phyloP scores from a whole-genome alignment of 2,329 filamentous ascomycete genomes.

The Fusarium bulbicola region DNA sequence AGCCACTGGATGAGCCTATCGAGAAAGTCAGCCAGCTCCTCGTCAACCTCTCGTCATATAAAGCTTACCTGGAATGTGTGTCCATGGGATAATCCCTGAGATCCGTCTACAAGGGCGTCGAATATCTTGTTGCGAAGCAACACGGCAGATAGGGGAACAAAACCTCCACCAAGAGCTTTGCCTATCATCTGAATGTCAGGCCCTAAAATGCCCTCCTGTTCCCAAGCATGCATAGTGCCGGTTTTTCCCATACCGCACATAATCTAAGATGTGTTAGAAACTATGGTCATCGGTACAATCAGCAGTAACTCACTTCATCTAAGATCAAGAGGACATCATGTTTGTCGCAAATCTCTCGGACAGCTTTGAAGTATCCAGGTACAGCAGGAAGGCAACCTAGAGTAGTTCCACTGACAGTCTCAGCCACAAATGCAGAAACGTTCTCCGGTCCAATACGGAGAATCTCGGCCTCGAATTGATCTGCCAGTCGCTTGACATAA shows the following conservation, averaged over 20 bases:
- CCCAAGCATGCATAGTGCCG: slow-evolving; percentile 35
- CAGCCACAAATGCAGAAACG: not conserved
- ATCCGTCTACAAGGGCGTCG: not conserved
- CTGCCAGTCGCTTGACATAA: not conserved
- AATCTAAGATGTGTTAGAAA: slow-evolving; percentile 7
- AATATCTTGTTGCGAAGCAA: not conserved
- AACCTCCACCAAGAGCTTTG: slow-evolving; percentile 28
- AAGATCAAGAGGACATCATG: not conserved
- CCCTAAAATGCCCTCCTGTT: slow-evolving; percentile 29
- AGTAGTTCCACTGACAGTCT: slow-evolving; percentile 4
- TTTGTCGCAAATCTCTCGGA: not conserved
- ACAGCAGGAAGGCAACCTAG: not conserved
- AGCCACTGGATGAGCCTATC: not conserved
- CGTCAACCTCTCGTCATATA: not conserved
- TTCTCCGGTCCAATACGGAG: not conserved
- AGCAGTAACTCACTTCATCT: not conserved
- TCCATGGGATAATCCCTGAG: not conserved
- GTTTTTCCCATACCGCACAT: slow-evolving; percentile 40
- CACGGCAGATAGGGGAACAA: slow-evolving; percentile 22
- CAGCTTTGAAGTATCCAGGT: not conserved
- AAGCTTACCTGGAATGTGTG: not conserved
- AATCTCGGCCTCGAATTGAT: not conserved
- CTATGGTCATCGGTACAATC: not conserved
- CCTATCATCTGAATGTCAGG: slow-evolving; percentile 33
- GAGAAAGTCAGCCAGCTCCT: not conserved